Evolutionary conservation across 257 asterid species (phyloP).

Genomic region (Solanum tacnaense): DNA sequence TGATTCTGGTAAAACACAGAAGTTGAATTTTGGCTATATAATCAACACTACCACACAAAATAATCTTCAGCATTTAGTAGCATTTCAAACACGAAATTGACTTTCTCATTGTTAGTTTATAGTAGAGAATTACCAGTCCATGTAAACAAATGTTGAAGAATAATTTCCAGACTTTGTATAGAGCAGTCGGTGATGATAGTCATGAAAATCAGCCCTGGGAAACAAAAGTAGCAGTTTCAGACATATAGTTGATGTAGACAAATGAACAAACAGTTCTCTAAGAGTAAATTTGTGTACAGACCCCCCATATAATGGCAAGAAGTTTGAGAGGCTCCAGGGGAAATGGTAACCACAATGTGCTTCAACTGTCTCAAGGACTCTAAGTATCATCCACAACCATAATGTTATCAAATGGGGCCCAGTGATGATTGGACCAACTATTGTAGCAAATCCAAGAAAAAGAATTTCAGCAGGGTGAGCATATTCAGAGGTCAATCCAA

Average conservation of each 20-base stretch:
- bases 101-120: neutral
- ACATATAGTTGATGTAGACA: neutral
- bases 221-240: conserved; percentile 15
- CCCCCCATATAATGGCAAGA: conserved; percentile 98
- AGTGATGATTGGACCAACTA: conserved; percentile 92
- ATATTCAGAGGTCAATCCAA: conserved; percentile 98
- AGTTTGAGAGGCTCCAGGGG: conserved; percentile 92
- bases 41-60: neutral
- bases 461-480: conserved; percentile 98
- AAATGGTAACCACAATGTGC: conserved; percentile 98
- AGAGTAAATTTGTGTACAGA: conserved; percentile 17
- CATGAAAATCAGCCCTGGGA: conserved; percentile 94
- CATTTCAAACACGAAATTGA: neutral
- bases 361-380: conserved; percentile 97
- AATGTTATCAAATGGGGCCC: conserved; percentile 93
- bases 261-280: neutral
- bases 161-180: conserved; percentile 96
- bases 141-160: conserved; percentile 90
- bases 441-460: conserved; percentile 96
- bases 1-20: neutral
- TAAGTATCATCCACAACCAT: conserved; percentile 95
- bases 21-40: neutral
- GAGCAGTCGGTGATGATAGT: conserved; percentile 93
- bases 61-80: neutral
- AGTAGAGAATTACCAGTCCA: conserved; percentile 72